A percentile compares a stretch with the other conserved stretches of the same genome.
Conservation (phyloP, 129 eudicot species). For the Arctium minus region DNA sequence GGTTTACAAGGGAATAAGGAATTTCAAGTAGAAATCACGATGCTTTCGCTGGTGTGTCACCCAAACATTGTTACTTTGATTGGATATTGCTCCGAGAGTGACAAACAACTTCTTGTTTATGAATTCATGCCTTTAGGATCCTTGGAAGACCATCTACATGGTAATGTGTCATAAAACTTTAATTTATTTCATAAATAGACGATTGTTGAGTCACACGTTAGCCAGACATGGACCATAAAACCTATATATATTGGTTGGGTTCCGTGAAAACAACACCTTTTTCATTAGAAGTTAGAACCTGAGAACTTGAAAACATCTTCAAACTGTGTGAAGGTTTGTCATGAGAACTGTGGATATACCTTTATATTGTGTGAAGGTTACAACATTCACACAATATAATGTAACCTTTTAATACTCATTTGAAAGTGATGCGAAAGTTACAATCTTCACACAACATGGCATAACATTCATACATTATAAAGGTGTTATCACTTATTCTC, state of each 20-base stretch:
- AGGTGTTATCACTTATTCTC: not conserved
- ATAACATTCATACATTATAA: not conserved
- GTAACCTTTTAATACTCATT: not conserved
- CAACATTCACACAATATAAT: not conserved
- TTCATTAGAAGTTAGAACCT: not conserved
- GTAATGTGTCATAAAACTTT: slow-evolving; percentile 19
- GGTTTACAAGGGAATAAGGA: slow-evolving; percentile 69
- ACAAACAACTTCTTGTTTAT: slow-evolving; percentile 53
- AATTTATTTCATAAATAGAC: not conserved
- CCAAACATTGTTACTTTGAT: slow-evolving; percentile 66
- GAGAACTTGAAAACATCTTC: not conserved
- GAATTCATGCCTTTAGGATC: slow-evolving; percentile 76
- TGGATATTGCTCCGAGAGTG: slow-evolving; percentile 60
- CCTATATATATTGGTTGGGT: not conserved
- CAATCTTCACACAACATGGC: not conserved
- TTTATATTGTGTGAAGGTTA: not conserved
- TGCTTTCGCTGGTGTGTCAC: slow-evolving; percentile 59
- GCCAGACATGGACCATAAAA: not conserved
- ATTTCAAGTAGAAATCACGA: slow-evolving; percentile 58
- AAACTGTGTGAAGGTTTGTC: no score
- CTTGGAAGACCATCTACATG: slow-evolving; percentile 55
- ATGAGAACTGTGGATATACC: no score
- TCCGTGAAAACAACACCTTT: not conserved
- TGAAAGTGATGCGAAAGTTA: not conserved
- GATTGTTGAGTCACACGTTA: not conserved